Conservation (phyloP, 306 rosid species). For the Cicer arietinum region DNA sequence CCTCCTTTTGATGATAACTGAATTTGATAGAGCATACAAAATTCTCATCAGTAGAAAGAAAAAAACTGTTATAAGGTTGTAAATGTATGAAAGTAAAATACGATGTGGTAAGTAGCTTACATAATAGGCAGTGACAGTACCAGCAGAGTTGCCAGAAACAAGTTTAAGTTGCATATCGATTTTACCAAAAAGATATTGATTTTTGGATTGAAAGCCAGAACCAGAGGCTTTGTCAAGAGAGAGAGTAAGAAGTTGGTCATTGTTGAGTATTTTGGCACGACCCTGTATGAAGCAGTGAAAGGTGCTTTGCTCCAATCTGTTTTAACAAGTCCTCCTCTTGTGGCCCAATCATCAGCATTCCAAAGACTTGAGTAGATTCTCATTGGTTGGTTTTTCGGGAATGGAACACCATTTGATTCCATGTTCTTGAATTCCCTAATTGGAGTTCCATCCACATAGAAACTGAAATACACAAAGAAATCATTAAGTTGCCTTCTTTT, state of each 20-base stretch:
- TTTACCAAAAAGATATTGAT: constrained; percentile 60
- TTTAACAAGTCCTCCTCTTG: constrained; percentile 78
- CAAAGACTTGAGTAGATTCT: constrained; percentile 66
- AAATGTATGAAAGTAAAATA: neutral
- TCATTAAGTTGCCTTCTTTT: too few species aligned
- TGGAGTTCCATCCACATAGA: constrained; percentile 66
- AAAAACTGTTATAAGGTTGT: neutral
- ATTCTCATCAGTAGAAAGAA: neutral
- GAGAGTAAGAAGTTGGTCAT: constrained; percentile 55
- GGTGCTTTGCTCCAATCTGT: constrained; percentile 75
- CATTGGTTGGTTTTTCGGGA: constrained; percentile 70
- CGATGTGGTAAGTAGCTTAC: constrained; percentile 43
- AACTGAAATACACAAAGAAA: constrained; percentile 42
- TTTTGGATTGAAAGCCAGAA: constrained; percentile 71
- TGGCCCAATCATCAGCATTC: constrained; percentile 87
- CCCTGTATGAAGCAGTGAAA: constrained; percentile 67
- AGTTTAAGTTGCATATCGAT: constrained; percentile 75
- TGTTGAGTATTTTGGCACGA: constrained; percentile 56
- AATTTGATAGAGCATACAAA: neutral
- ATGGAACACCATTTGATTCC: constrained; percentile 64
- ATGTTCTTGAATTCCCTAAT: constrained; percentile 75
- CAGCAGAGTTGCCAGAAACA: constrained; percentile 72
- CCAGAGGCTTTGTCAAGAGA: constrained; percentile 77
- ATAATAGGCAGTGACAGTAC: constrained; percentile 77
- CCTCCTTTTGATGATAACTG: constrained; percentile 65